phyloP scores from a whole-genome alignment of 2,329 filamentous ascomycete species.

The Beauveria sp. region DNA sequence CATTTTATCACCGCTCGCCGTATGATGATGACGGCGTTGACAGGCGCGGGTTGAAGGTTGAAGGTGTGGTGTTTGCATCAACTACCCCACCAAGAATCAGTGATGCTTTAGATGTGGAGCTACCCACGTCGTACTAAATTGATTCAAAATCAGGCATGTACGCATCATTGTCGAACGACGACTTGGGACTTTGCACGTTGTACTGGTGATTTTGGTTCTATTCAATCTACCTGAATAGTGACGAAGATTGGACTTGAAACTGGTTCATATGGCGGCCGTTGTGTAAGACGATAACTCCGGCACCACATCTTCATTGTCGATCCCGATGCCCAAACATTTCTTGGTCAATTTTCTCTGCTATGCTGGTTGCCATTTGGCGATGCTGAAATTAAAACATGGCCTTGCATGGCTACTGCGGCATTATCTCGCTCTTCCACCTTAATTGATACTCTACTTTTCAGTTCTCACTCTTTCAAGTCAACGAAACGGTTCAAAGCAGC shows the following conservation, averaged over 20 bases:
- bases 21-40: not conserved
- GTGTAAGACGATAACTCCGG: not conserved
- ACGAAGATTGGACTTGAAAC: too few relatives aligned
- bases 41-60: not conserved
- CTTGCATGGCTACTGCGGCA: too few relatives aligned
- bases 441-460: too few relatives aligned
- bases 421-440: too few relatives aligned
- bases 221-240: too few relatives aligned
- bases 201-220: too few relatives aligned
- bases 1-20: constrained; percentile 18
- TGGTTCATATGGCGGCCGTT: too few relatives aligned
- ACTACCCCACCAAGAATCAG: constrained; percentile 8
- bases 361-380: too few relatives aligned
- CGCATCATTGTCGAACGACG: not conserved
- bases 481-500: too few relatives aligned
- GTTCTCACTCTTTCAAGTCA: too few relatives aligned
- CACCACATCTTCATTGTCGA: not conserved
- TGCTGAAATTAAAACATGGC: too few relatives aligned
- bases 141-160: not conserved
- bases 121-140: not conserved
- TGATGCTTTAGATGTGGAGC: constrained; percentile 1
- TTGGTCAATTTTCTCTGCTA: not conserved
- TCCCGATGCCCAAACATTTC: not conserved
- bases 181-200: too few relatives aligned
- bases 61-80: constrained; percentile 21